Evolutionary conservation across 441 rosid species (phyloP).

Genomic region (Populus trichocarpa): DNA sequence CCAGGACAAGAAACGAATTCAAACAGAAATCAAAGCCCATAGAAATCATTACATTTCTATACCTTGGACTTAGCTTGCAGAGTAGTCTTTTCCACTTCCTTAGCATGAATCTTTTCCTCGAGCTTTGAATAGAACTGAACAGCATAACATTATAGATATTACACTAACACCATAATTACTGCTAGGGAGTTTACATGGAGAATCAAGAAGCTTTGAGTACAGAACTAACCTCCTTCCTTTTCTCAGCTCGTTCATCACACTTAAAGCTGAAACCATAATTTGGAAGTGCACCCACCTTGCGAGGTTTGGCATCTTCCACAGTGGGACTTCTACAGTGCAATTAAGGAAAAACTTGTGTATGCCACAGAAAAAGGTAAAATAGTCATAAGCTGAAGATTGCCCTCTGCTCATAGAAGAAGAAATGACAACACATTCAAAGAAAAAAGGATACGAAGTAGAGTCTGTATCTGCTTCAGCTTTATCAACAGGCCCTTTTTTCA

Average conservation of each 20-base stretch:
- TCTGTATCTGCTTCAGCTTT: conserved; percentile 60
- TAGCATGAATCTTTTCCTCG: conserved; percentile 93
- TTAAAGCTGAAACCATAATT: conserved; percentile 93
- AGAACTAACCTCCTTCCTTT: conserved; percentile 82
- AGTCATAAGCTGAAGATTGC: conserved; percentile 8
- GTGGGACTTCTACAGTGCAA: conserved; percentile 53
- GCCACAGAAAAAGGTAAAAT: conserved; percentile 1
- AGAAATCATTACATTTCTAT: conserved; percentile 13
- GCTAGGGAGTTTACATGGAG: neutral
- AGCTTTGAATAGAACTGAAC: conserved; percentile 85
- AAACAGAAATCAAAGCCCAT: conserved; percentile 4
- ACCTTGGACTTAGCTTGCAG: conserved; percentile 97
- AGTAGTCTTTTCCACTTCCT: conserved; percentile 66
- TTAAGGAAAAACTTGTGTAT: conserved; percentile 32
- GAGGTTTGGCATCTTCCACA: conserved; percentile 62
- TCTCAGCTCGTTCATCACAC: conserved; percentile 98
- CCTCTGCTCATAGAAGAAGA: conserved; percentile 5
- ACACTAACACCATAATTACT: neutral
- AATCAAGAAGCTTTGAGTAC: neutral
- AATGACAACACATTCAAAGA: conserved; percentile 12
- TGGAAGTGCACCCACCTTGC: conserved; percentile 72
- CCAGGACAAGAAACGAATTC: conserved; percentile 3
- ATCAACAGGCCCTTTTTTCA: conserved; percentile 48
- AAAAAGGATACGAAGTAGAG: conserved; percentile 65
- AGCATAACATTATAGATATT: conserved; percentile 16